Evolutionary conservation across 1,284 basidiomycete species (phyloP), one percentile per base, ranked within the genome.

Genomic region (Naganishia sp.): DNA sequence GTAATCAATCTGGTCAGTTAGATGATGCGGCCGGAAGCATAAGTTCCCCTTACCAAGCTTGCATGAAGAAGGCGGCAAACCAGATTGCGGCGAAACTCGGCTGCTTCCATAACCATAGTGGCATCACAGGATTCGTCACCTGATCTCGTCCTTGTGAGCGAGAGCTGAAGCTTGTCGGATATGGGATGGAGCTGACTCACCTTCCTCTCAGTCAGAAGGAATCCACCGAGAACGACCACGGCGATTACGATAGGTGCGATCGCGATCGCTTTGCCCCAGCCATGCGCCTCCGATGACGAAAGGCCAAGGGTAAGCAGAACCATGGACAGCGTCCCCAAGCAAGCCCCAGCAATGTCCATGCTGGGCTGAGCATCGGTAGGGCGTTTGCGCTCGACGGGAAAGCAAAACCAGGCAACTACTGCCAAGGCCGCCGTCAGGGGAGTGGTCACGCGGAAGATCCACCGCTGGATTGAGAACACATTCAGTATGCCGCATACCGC

Each of bases 51-150:
- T 50, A 61, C 59, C 59, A 61, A 3, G 59, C 59, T 52, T 61
- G 59, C 59, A 61, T 61, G 48, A 61, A 61, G 48, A 61, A 61
- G 16, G 59, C 59, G 25, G 59, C 50, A 23, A 61, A 61, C 59
- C 59, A 61, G 48, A 61, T 61, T 52, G 59, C 59, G 16, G 59
- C 59, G 18, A 61, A 61, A 23, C 48, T 52, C 21, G 48, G 48
- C 23, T 61, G 59, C 23, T 52, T 61, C 59, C 59, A 61, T 13
- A 61, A 23, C 59, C 59, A 61, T 2, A 61, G 48, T 11, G 59
- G 59, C 59, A 61, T 61, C 18, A 61, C 59, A 43, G 59, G 59
- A 31, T 61, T 61, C 48, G 52, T 50, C 3, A 61, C 59, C 59
- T 61, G 59, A 2, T 5, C 13, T 28, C 4, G 18, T 18, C 10